Percentiles rank a stretch among this genome's conserved stretches.
These are phyloP conservation scores for Plantago rigida DNA, from an alignment of 305 asterid genomes.

Conservation along the genomic window DNA sequence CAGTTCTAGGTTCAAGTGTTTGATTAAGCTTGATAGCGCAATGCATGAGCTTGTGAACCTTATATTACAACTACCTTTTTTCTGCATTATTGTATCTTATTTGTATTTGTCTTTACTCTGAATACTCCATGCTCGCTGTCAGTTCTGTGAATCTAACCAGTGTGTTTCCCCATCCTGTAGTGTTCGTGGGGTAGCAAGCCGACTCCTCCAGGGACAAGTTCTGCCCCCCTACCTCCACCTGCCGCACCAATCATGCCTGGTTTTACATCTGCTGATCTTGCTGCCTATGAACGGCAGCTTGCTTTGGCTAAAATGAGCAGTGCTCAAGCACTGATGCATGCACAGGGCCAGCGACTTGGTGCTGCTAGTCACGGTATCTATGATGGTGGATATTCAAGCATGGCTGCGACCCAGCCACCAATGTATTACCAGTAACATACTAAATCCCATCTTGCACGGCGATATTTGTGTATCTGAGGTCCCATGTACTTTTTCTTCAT, in stretches of 20 bases:
- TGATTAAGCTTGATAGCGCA: too few relatives aligned
- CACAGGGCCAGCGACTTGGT: constrained; percentile 40
- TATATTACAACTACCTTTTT: too few relatives aligned
- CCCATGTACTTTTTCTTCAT: not conserved
- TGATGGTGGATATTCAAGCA: constrained; percentile 37
- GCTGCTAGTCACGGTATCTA: constrained; percentile 37
- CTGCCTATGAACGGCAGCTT: constrained; percentile 59
- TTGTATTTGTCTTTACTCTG: too few relatives aligned
- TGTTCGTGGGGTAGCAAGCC: constrained; percentile 98
- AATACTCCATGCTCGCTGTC: too few relatives aligned
- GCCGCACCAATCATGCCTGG: constrained; percentile 48
- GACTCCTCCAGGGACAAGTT: constrained; percentile 68
- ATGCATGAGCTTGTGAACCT: too few relatives aligned
- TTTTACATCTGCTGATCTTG: constrained; percentile 49
- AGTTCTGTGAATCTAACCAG: not conserved
- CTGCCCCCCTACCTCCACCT: constrained; percentile 79
- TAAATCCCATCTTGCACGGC: constrained; percentile 2
- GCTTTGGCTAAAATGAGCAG: constrained; percentile 56
- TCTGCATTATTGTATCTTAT: too few relatives aligned
- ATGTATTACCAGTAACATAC: constrained; percentile 40
- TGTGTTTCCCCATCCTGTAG: constrained; percentile 24
- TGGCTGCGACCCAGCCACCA: constrained; percentile 44
- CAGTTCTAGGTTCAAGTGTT: too few relatives aligned
- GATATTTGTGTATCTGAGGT: not conserved
- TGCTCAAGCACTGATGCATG: constrained; percentile 34